These are phyloP conservation scores for Neoboletus brunneissimus DNA, from an alignment of 768 basidiomycete genomes.

Conservation along the genomic window DNA sequence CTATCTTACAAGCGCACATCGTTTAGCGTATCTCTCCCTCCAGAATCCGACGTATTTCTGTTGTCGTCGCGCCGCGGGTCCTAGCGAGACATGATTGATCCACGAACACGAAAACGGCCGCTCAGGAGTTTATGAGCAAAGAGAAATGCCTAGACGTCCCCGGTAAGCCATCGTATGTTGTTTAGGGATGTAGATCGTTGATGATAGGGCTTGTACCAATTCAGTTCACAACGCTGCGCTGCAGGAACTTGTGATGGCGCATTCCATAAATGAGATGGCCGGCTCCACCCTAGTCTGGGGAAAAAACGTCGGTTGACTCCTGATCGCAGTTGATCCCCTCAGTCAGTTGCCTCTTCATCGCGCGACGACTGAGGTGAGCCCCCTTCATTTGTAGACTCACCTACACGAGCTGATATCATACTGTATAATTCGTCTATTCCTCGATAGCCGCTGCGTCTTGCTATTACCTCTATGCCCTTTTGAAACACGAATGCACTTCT, in stretches of 20 bases:
- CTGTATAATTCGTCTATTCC: too few species aligned
- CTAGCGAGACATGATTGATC: conserved; percentile 42
- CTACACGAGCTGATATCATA: too few species aligned
- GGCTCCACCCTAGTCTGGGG: conserved; percentile 15
- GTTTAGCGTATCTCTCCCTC: too few species aligned
- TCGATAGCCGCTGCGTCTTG: too few species aligned
- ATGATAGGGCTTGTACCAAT: neutral
- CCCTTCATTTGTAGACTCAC: too few species aligned
- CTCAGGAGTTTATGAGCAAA: conserved; percentile 45
- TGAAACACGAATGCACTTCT: too few species aligned
- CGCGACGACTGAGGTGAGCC: too few species aligned
- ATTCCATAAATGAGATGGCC: conserved; percentile 4
- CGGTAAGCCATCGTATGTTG: conserved; percentile 29
- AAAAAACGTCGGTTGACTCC: conserved; percentile 19
- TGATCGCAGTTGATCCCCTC: conserved; percentile 9
- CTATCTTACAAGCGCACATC: too few species aligned
- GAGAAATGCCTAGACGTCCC: conserved; percentile 56
- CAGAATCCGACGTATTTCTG: too few species aligned
- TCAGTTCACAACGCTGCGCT: conserved; percentile 56
- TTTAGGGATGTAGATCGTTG: neutral
- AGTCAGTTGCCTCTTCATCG: too few species aligned
- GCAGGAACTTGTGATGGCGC: conserved; percentile 21
- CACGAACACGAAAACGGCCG: conserved; percentile 44
- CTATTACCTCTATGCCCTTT: too few species aligned
- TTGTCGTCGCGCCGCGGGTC: too few species aligned